A percentile compares a stretch with the other conserved stretches of the same genome.
Conservation (phyloP, 1,284 basidiomycete species). For the Microbotryum intermedium region DNA sequence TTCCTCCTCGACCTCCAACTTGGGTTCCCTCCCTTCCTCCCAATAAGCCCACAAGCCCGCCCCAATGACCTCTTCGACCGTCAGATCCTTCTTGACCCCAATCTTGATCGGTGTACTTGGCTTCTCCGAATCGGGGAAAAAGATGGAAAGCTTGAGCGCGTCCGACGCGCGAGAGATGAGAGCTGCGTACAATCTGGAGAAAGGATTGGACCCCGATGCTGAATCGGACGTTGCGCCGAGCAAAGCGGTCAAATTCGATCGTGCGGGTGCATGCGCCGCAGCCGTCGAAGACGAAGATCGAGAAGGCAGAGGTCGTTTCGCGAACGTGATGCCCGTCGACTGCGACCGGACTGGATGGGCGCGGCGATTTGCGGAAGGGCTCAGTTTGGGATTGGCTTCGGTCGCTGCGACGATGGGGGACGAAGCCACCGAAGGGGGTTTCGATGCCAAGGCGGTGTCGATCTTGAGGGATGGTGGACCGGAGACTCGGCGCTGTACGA, state of each 20-base stretch:
- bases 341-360: too few species aligned
- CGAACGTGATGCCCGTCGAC: too few species aligned
- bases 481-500: too few species aligned
- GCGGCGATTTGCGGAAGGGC: neutral
- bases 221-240: constrained; percentile 45
- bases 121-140: constrained; percentile 71
- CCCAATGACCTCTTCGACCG: constrained; percentile 91
- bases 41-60: constrained; percentile 84
- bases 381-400: neutral
- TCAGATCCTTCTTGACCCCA: constrained; percentile 75
- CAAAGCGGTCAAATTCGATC: constrained; percentile 57
- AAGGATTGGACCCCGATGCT: constrained; percentile 56
- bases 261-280: neutral
- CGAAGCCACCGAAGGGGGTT: too few species aligned
- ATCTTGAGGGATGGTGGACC: too few species aligned
- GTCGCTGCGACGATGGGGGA: neutral
- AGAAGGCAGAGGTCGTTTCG: too few species aligned
- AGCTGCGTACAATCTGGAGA: constrained; percentile 67
- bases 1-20: constrained; percentile 48
- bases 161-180: constrained; percentile 45
- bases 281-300: neutral
- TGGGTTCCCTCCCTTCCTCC: constrained; percentile 75
- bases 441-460: too few species aligned
- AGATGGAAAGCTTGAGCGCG: constrained; percentile 60
- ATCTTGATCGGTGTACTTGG: constrained; percentile 47